A percentile compares a stretch with the other conserved stretches of the same genome.
Conservation (phyloP, 2,329 filamentous ascomycete species). For the Ophiostoma sp. region DNA sequence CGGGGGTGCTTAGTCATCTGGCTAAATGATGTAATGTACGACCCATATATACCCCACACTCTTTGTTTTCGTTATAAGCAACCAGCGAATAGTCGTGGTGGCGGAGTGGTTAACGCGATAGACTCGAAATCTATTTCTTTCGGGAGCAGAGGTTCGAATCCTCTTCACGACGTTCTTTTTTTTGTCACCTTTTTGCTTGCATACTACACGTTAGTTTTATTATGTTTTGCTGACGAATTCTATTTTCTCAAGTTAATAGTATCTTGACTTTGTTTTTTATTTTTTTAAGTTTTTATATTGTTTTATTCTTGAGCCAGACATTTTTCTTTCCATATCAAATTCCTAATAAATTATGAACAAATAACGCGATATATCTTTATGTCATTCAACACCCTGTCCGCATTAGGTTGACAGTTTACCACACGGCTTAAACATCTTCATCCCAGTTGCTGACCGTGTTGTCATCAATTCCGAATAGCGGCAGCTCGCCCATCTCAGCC, state of each 20-base stretch:
- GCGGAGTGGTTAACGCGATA: slow-evolving; percentile 15
- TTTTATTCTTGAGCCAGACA: too few relatives aligned
- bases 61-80: not conserved
- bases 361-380: too few relatives aligned
- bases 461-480: not conserved
- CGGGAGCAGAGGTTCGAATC: slow-evolving; percentile 15
- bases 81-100: slow-evolving; percentile 3
- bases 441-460: not conserved
- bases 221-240: not conserved
- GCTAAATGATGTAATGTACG: too few relatives aligned
- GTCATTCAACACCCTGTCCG: too few relatives aligned
- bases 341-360: too few relatives aligned
- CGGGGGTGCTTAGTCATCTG: too few relatives aligned
- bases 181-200: not conserved
- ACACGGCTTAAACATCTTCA: not conserved
- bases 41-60: not conserved
- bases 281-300: too few relatives aligned
- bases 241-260: too few relatives aligned
- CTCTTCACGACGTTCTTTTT: slow-evolving; percentile 13
- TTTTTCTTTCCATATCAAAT: too few relatives aligned
- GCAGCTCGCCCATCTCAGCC: not conserved
- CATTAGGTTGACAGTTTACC: too few relatives aligned
- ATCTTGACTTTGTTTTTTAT: too few relatives aligned
- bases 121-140: slow-evolving; percentile 16
- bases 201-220: not conserved